Base-by-base conservation (phyloP, 2,329 filamentous ascomycete genomes). In the Fusarium sp. region DNA sequence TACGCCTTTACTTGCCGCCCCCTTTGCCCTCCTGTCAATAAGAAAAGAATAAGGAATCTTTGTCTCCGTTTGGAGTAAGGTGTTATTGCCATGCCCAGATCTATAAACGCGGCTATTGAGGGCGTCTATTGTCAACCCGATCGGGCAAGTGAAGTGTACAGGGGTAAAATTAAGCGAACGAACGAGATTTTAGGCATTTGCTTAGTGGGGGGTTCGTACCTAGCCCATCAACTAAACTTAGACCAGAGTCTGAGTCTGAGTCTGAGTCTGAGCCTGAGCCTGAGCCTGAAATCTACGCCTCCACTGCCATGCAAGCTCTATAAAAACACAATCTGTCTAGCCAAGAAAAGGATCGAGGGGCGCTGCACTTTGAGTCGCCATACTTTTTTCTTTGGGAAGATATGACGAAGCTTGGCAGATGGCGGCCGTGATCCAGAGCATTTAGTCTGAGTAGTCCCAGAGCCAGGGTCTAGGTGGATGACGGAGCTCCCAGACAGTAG, bases 61-160 rank as follows among this genome's bases (percentile, higher is more conserved):
- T 59, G 55, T 43, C 42, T 48, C 55, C 56, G 54, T 59, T 66
- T 57, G 47, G 57, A 57, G 54, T 32, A 48, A 51, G 41, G 65
- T 32, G 48, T 55, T 56, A 50, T 50, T 45, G 60, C 60, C 43
- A 55, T 49, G 59, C 42, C 34, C 45, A 45, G 25, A 51, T 63
- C 49, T 70, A 70, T 70, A 68, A 43, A 40, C 51, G 50, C 71
- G 66, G 72, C 56, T 78, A 78, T 79, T 78, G 73, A 78, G 58
- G 66, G 62, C 63, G 62, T 75, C 76, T 80, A 80, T 80, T 80
- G 75, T 79, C 45, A 62, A 34, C 71, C 78, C 77, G 66, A 80
- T 78, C 63, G 63, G 78, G 76, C 53, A 68, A 69, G 63, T 57
- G 37, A 42, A 32, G 8, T 5, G 11, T 34, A 47, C 53, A 58